Conservation (phyloP, 371 early-diverging fungal genomes). For the Cladochytrium tenue region DNA sequence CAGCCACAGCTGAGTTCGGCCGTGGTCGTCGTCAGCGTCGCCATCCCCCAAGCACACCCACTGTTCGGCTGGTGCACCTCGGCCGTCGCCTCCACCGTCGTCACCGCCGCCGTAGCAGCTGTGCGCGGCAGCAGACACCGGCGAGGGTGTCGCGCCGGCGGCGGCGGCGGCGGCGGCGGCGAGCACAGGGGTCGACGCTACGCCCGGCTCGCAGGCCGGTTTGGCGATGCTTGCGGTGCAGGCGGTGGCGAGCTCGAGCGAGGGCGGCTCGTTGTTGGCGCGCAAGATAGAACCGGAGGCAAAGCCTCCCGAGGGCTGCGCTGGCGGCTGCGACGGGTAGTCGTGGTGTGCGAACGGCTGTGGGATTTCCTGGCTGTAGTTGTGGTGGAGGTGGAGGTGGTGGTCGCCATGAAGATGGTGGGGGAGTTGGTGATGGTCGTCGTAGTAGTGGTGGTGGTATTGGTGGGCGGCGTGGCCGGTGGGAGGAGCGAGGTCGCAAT, state of each 20-base stretch:
- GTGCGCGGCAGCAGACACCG: neutral
- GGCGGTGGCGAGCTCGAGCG: too few species aligned
- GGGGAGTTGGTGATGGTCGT: neutral
- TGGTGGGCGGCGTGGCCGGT: neutral
- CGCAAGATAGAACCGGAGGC: neutral
- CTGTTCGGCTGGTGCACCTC: too few species aligned
- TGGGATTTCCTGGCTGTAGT: neutral
- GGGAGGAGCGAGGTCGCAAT: neutral
- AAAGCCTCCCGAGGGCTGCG: neutral
- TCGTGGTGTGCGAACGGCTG: neutral
- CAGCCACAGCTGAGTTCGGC: too few species aligned
- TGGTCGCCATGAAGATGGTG: neutral
- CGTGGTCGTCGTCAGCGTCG: too few species aligned
- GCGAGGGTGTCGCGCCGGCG: too few species aligned
- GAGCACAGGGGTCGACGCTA: too few species aligned
- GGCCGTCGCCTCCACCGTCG: slow-evolving; percentile 1
- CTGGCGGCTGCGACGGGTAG: neutral
- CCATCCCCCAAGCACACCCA: too few species aligned
- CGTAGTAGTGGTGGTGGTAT: neutral
- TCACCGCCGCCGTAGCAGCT: neutral
- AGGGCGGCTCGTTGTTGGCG: too few species aligned
- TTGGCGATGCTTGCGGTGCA: too few species aligned
- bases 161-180: too few species aligned
- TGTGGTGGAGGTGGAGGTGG: neutral
- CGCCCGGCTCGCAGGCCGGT: too few species aligned